Conservation (phyloP, 1,284 basidiomycete genomes). For the Papiliotrema flavescens region DNA sequence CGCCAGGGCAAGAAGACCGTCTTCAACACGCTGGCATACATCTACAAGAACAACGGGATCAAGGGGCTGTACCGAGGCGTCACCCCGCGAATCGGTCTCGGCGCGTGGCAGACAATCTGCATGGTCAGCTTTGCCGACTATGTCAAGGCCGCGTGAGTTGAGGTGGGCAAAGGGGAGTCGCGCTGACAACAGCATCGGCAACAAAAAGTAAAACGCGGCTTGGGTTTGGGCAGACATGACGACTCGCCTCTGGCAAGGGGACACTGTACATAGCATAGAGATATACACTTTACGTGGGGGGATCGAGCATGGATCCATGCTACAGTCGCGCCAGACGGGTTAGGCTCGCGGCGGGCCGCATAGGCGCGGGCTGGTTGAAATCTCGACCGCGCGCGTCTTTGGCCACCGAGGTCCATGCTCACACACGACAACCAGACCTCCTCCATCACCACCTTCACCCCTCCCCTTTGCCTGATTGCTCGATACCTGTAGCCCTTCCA, state of each 20-base stretch:
- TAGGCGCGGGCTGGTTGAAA: background rate
- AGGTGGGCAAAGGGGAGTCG: background rate
- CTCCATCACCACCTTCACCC: background rate
- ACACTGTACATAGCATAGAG: background rate
- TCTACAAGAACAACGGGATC: constrained; percentile 95
- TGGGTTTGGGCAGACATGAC: too few species aligned
- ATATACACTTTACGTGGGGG: too few species aligned
- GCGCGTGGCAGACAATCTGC: constrained; percentile 63
- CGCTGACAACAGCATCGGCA: constrained; percentile 4
- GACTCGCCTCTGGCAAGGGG: too few species aligned
- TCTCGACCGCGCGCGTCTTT: background rate
- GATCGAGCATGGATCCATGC: too few species aligned
- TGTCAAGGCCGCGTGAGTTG: constrained; percentile 70
- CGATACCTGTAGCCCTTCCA: background rate
- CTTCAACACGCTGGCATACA: constrained; percentile 80
- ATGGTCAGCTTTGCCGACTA: constrained; percentile 98
- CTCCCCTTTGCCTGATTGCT: background rate
- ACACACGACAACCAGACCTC: background rate
- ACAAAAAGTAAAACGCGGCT: background rate
- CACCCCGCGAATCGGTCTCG: constrained; percentile 91
- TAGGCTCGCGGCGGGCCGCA: too few species aligned
- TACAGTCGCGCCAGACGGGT: too few species aligned
- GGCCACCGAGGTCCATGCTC: background rate
- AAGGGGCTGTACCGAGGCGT: constrained; percentile 97
- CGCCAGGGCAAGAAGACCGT: constrained; percentile 87